Evolutionary conservation across 2,329 filamentous ascomycete species (phyloP).

Genomic region (Aspergillus sergii): DNA sequence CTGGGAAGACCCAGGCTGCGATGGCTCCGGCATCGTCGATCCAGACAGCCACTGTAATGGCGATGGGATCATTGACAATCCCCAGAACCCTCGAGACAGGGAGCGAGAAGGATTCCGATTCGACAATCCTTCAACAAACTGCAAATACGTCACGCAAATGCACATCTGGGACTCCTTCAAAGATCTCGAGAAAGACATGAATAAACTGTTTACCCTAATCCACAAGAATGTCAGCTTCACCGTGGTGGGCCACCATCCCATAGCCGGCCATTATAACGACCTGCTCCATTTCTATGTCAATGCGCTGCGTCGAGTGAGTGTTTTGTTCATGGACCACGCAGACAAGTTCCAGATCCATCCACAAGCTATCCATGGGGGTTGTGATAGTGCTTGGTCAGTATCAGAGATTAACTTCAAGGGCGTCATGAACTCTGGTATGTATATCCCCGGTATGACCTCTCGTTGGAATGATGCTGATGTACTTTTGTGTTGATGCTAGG

Average conservation of each 20-base stretch:
- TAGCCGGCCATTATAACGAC: conserved; percentile 35
- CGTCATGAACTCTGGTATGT: conserved; percentile 34
- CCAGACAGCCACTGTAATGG: conserved; percentile 31
- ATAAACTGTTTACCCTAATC: conserved; percentile 34
- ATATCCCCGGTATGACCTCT: background rate
- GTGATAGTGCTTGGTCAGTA: conserved; percentile 36
- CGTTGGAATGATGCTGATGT: background rate
- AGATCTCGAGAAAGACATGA: conserved; percentile 34
- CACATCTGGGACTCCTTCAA: conserved; percentile 39
- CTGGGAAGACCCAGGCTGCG: conserved; percentile 25
- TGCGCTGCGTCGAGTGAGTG: conserved; percentile 32
- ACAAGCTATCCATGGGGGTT: conserved; percentile 35
- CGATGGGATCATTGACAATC: conserved; percentile 28
- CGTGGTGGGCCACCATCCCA: conserved; percentile 36
- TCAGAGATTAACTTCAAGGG: conserved; percentile 36
- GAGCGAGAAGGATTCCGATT: conserved; percentile 33
- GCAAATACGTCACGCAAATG: conserved; percentile 34
- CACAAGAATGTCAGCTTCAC: conserved; percentile 37
- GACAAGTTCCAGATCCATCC: conserved; percentile 36
- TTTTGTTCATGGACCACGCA: conserved; percentile 31
- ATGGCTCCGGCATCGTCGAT: conserved; percentile 31
- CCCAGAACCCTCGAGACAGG: conserved; percentile 14
- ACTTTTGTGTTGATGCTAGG: conserved; percentile 16
- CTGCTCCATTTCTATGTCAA: conserved; percentile 39
- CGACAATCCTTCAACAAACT: conserved; percentile 35